phyloP scores from a whole-genome alignment of 257 asterid species.

The Lavandula angustifolia region DNA sequence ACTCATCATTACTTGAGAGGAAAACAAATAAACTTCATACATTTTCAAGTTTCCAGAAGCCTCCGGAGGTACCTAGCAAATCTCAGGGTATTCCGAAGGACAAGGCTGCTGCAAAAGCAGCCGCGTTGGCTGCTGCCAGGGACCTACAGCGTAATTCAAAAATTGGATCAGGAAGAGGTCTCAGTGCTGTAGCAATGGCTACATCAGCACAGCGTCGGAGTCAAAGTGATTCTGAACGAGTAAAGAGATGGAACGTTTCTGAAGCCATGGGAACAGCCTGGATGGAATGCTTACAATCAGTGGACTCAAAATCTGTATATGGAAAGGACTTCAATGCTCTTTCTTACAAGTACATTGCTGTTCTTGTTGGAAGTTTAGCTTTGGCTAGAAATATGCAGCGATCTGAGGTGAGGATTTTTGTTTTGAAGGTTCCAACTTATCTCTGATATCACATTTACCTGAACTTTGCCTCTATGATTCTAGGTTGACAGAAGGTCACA shows the following conservation, averaged over 20 bases:
- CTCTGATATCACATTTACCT: constrained; percentile 21
- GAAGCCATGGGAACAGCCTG: constrained; percentile 99
- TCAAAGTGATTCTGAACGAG: constrained; percentile 82
- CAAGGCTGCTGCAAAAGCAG: constrained; percentile 98
- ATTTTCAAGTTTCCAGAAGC: constrained; percentile 92
- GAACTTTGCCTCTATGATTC: constrained; percentile 33
- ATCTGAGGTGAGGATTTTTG: constrained; percentile 68
- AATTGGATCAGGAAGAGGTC: constrained; percentile 99
- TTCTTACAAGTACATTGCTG: constrained; percentile 90
- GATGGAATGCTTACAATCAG: constrained; percentile 93
- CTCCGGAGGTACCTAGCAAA: constrained; percentile 73
- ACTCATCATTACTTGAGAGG: constrained; percentile 87
- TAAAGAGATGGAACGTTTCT: constrained; percentile 92
- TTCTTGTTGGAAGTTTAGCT: constrained; percentile 97
- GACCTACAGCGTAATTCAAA: constrained; percentile 97
- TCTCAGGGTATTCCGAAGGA: constrained; percentile 78
- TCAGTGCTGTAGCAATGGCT: constrained; percentile 99
- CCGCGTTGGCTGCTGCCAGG: constrained; percentile 99
- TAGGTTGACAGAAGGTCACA: constrained; percentile 97
- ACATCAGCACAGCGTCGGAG: constrained; percentile 88
- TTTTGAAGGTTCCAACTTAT: constrained; percentile 21
- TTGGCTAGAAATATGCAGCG: constrained; percentile 97
- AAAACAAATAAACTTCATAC: constrained; percentile 78
- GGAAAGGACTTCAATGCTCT: constrained; percentile 91
- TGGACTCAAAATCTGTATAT: constrained; percentile 90